Base-by-base conservation (phyloP, 176 grass and related monocot species). In the Bonia amplexicaulis region DNA sequence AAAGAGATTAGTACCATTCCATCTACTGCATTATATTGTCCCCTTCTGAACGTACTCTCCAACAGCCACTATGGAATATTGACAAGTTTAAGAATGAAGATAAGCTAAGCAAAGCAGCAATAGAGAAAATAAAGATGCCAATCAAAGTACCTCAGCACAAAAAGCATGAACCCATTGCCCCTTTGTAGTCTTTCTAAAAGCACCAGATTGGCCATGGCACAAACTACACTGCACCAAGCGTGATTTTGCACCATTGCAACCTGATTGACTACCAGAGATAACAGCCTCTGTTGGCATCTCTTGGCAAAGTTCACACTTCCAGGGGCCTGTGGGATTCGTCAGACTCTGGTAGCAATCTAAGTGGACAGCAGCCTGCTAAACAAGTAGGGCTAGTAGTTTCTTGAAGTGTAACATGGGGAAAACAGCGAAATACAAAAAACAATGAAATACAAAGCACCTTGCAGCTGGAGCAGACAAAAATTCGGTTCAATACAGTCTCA, bases 111-210 rank as follows among this genome's bases (percentile, higher is more conserved):
- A 54, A 80, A 66, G 20, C 17, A 51, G 5, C 25, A 33, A 53
- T 68, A 73, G 26, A 17, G 29, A 69, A 83, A 60, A 62, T 41
- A 62, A 70, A 58, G 29, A 47, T 25, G 52, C 1, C 16, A 84
- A 84, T 46, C 75, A 63, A 91, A 77, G 20, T 93, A 97, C 95
- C 95, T 99, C 93, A 14, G 96, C 93, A 91, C 96, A 99, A 40
- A 99, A 92, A 20, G 96, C 86, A 96, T 99, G 96, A 82, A 96
- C 90, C 91, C 96, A 99, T 39, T 92, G 88, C 53, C 90, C 93
- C 61, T 90, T 89, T 78, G 81, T 66, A 78, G 96, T 91, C 84
- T 92, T 99, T 59, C 93, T 89, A 84, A 99, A 92, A 76, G 90
- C 93, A 82, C 96, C 96, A 82, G 77, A 86, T 71, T 84, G 84